Evolutionary conservation across 2,329 filamentous ascomycete species (phyloP).

Genomic region (Nigrospora oryzae): DNA sequence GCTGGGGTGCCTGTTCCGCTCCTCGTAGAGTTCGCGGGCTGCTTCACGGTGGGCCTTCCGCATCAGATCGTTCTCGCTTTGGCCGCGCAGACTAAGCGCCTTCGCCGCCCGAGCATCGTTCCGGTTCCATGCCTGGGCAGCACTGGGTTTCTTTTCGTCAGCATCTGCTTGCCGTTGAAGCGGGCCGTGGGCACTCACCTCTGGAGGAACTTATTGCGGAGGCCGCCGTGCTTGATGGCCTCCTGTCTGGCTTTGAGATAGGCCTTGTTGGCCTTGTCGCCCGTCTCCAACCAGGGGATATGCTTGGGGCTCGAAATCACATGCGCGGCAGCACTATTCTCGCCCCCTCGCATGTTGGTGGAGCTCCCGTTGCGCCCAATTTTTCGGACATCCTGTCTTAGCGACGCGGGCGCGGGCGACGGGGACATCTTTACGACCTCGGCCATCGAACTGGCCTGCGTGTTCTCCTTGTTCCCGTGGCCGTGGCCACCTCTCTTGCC

Average conservation of each 20-base stretch:
- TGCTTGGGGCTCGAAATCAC: constrained; percentile 83
- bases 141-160: constrained; percentile 40
- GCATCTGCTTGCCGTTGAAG: background rate
- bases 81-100: constrained; percentile 84
- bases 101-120: constrained; percentile 96
- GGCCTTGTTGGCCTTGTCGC: constrained; percentile 80
- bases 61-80: constrained; percentile 97
- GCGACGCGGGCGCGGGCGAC: constrained; percentile 58
- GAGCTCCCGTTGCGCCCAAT: constrained; percentile 56
- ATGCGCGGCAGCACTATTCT: constrained; percentile 74
- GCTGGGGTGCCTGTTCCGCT: constrained; percentile 67
- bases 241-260: constrained; percentile 94
- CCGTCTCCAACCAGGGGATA: constrained; percentile 94
- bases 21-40: constrained; percentile 83
- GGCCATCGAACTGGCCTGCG: constrained; percentile 68
- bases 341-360: constrained; percentile 54
- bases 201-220: constrained; percentile 94
- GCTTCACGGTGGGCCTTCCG: constrained; percentile 93
- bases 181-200: constrained; percentile 46
- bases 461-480: constrained; percentile 59
- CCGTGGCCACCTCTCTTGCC: constrained; percentile 83
- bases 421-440: constrained; percentile 95
- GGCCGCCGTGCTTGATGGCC: constrained; percentile 92
- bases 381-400: constrained; percentile 52
- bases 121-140: constrained; percentile 96